These are phyloP conservation scores for Lycium ferocissimum DNA, from an alignment of 257 asterid genomes.

Conservation along the genomic window DNA sequence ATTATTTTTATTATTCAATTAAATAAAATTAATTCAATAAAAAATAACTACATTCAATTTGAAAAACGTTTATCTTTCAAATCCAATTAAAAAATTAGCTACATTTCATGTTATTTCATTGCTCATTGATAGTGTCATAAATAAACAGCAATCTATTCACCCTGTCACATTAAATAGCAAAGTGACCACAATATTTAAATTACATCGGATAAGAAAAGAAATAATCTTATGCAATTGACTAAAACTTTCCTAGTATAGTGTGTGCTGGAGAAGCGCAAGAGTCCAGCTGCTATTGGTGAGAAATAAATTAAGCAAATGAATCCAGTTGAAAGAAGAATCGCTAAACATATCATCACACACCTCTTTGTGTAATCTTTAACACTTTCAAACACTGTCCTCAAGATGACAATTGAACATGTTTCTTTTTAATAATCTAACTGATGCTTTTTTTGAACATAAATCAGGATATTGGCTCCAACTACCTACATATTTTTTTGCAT, in stretches of 20 bases:
- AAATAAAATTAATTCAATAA: too few species aligned
- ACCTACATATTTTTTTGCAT: conserved; percentile 61
- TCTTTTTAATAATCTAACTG: not conserved
- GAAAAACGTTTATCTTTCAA: too few species aligned
- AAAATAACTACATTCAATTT: too few species aligned
- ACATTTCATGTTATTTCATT: too few species aligned
- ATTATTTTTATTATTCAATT: too few species aligned
- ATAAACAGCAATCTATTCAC: too few species aligned
- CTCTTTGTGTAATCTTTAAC: not conserved
- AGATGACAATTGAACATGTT: not conserved
- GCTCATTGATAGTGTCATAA: too few species aligned
- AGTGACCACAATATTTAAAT: too few species aligned
- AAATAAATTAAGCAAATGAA: conserved; percentile 62
- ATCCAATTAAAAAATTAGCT: too few species aligned
- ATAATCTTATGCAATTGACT: too few species aligned
- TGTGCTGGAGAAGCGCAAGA: conserved; percentile 60
- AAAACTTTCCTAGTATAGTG: conserved; percentile 58
- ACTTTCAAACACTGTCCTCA: not conserved
- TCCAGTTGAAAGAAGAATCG: conserved; percentile 62
- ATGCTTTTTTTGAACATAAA: not conserved
- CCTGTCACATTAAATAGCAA: too few species aligned
- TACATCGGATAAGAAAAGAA: too few species aligned
- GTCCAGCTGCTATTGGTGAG: conserved; percentile 65
- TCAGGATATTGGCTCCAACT: conserved; percentile 68
- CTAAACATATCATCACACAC: conserved; percentile 48